Evolutionary conservation across 768 basidiomycete species (phyloP).

Genomic region (Harrya chromipes): DNA sequence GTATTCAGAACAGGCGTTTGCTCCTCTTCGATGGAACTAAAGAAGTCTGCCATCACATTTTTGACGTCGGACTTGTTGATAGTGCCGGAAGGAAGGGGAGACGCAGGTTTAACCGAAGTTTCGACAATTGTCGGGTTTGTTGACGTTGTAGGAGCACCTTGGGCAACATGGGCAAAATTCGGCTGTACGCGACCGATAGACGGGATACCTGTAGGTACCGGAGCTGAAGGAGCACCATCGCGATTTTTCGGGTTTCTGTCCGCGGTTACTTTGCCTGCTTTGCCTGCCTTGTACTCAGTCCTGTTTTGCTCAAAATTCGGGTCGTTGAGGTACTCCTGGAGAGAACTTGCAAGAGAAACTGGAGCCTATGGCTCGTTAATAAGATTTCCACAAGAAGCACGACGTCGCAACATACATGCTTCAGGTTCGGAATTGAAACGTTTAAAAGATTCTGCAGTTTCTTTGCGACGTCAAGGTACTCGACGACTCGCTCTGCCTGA

Average conservation of each 20-base stretch:
- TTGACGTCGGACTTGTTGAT: slow-evolving; percentile 35
- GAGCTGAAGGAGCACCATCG: slow-evolving; percentile 8
- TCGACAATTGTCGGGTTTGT: slow-evolving; percentile 18
- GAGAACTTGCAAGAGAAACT: slow-evolving; percentile 85
- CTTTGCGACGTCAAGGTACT: slow-evolving; percentile 87
- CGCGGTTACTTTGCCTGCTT: slow-evolving; percentile 63
- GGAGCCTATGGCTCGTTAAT: slow-evolving; percentile 65
- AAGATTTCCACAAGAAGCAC: not conserved
- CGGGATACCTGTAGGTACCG: slow-evolving; percentile 16
- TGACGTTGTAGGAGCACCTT: slow-evolving; percentile 17
- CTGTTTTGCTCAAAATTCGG: slow-evolving; percentile 96
- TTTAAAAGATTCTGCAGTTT: slow-evolving; percentile 92
- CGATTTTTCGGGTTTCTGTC: slow-evolving; percentile 36
- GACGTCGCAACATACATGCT: slow-evolving; percentile 57
- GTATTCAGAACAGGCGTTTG: slow-evolving; percentile 72
- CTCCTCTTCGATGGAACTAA: slow-evolving; percentile 80
- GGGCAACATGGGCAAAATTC: slow-evolving; percentile 4
- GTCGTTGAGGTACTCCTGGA: slow-evolving; percentile 95
- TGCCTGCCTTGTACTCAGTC: slow-evolving; percentile 85
- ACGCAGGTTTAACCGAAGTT: slow-evolving; percentile 21
- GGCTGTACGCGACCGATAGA: no score
- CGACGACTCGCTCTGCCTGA: slow-evolving; percentile 90
- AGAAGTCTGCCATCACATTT: slow-evolving; percentile 77
- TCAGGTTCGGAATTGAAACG: slow-evolving; percentile 90
- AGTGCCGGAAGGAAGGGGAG: slow-evolving; percentile 22